A percentile compares a stretch with the other conserved stretches of the same genome.
These are phyloP conservation scores for Alloteropsis semialata DNA, from an alignment of 176 grass and related monocot genomes.

Conservation along the genomic window DNA sequence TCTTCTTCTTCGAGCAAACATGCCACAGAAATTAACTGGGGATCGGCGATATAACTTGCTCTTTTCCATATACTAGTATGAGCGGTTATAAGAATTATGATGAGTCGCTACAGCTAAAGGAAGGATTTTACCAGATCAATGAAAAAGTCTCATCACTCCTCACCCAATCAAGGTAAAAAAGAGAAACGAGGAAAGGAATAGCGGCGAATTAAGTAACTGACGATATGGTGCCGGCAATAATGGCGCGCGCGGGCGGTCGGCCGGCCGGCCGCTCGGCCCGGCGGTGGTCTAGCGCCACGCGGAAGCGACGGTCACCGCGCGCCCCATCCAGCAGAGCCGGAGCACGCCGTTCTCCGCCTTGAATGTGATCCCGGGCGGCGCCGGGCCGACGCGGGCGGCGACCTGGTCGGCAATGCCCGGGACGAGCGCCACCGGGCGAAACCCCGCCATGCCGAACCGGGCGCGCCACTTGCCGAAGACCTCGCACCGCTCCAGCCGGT, in stretches of 20 bases:
- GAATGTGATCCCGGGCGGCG: constrained; percentile 28
- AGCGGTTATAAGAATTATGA: constrained; percentile 51
- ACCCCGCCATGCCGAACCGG: constrained; percentile 82
- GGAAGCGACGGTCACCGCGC: constrained; percentile 74
- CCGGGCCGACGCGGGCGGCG: constrained; percentile 12
- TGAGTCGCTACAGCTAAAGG: constrained; percentile 46
- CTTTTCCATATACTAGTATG: constrained; percentile 54
- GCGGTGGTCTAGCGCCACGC: constrained; percentile 56
- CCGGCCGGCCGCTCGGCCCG: not conserved
- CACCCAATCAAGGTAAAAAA: constrained; percentile 26
- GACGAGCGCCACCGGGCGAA: constrained; percentile 41
- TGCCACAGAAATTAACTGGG: not conserved
- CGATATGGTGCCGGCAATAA: constrained; percentile 30
- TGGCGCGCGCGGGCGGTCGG: not conserved
- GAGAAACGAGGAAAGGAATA: not conserved
- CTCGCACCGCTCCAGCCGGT: constrained; percentile 84
- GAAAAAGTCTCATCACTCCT: constrained; percentile 44
- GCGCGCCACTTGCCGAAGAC: constrained; percentile 86
- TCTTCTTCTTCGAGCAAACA: constrained; percentile 22
- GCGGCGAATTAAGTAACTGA: constrained; percentile 41
- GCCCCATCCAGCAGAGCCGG: constrained; percentile 64
- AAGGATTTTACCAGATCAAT: constrained; percentile 40
- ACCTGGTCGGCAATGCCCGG: constrained; percentile 51
- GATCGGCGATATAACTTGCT: constrained; percentile 35
- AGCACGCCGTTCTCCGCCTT: constrained; percentile 72